These are phyloP conservation scores for Eutrema heterophyllum DNA, from an alignment of 345 rosid genomes.

Conservation along the genomic window DNA sequence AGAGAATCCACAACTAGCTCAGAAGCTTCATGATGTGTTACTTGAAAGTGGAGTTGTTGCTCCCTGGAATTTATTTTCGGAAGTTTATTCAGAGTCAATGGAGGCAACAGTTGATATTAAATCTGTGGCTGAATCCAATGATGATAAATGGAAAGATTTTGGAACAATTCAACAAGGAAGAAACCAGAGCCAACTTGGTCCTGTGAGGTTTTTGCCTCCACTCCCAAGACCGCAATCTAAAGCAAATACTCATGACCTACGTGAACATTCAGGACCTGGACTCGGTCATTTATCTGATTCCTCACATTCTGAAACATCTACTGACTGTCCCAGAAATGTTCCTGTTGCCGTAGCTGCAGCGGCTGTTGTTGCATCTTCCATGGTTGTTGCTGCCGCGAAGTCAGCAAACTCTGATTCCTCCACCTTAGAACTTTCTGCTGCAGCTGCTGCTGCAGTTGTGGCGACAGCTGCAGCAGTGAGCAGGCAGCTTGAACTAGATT, in stretches of 20 bases:
- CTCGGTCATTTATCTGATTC: constrained; percentile 26
- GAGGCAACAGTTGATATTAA: constrained; percentile 44
- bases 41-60: constrained; percentile 92
- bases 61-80: constrained; percentile 77
- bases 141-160: constrained; percentile 31
- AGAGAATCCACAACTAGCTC: constrained; percentile 89
- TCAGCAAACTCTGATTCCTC: constrained; percentile 51
- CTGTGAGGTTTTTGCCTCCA: constrained; percentile 57
- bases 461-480: constrained; percentile 79
- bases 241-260: constrained; percentile 38
- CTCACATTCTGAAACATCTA: constrained; percentile 42
- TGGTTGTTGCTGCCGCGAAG: constrained; percentile 90
- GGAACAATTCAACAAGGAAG: constrained; percentile 31
- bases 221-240: constrained; percentile 40
- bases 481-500: constrained; percentile 55
- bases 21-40: constrained; percentile 86
- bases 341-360: constrained; percentile 93
- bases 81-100: constrained; percentile 49
- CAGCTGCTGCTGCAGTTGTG: constrained; percentile 88
- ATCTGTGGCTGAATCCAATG: constrained; percentile 38
- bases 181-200: constrained; percentile 43
- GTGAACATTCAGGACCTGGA: constrained; percentile 41
- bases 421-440: constrained; percentile 70
- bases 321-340: constrained; percentile 49
- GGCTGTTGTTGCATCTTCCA: constrained; percentile 92